A percentile compares a stretch with the other conserved stretches of the same genome.
These are phyloP conservation scores for Tolypocladium guangdongense DNA, from an alignment of 2,329 filamentous ascomycete species.

Conservation along the genomic window DNA sequence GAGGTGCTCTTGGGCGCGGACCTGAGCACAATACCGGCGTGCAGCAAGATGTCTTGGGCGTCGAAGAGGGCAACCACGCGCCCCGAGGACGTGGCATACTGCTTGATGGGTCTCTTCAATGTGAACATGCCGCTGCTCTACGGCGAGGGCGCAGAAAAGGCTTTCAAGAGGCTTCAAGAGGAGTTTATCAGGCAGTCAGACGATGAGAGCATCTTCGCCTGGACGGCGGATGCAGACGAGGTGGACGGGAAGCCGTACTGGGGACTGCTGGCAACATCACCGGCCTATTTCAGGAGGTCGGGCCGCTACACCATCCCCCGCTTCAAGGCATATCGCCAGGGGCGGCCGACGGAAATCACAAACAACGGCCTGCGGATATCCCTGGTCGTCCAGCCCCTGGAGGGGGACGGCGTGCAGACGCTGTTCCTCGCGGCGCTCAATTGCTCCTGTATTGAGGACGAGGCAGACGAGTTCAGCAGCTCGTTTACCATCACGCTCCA, in stretches of 20 bases:
- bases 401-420: not conserved
- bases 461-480: not conserved
- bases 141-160: constrained; percentile 5
- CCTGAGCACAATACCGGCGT: not conserved
- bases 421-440: not conserved
- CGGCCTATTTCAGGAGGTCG: constrained; percentile 3
- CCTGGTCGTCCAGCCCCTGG: not conserved
- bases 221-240: constrained; percentile 6
- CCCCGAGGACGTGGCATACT: constrained; percentile 9
- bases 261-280: constrained; percentile 4
- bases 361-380: constrained; percentile 4
- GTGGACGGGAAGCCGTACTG: constrained; percentile 5
- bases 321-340: not conserved
- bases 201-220: constrained; percentile 10
- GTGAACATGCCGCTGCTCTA: constrained; percentile 11
- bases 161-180: constrained; percentile 6
- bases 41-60: constrained; percentile 9
- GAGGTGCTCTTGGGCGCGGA: not conserved
- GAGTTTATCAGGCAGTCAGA: constrained; percentile 6
- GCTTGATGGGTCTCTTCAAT: constrained; percentile 8
- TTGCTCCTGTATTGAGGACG: not conserved
- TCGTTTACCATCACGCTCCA: constrained; percentile 2
- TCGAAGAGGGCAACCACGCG: constrained; percentile 6
- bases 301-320: not conserved
- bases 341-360: constrained; percentile 1